These are phyloP conservation scores for Debaryomyces sp. DNA, from an alignment of 1,139 yeast genomes.

Conservation along the genomic window DNA sequence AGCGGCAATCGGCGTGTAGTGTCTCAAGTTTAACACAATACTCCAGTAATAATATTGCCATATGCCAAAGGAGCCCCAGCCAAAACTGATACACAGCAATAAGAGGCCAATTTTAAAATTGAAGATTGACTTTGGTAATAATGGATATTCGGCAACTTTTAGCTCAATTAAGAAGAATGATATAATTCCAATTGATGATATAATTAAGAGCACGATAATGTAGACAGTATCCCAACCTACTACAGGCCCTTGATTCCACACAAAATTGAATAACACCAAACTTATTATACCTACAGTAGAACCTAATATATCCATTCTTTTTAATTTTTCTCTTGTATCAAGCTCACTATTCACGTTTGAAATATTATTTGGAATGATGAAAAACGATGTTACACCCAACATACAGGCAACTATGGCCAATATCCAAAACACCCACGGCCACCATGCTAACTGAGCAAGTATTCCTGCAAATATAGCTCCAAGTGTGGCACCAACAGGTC, in stretches of 20 bases:
- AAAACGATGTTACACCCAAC: slow-evolving; percentile 28
- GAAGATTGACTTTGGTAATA: slow-evolving; percentile 48
- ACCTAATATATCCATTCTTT: slow-evolving; percentile 47
- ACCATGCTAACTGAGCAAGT: slow-evolving; percentile 42
- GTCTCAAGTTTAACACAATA: slow-evolving; percentile 45
- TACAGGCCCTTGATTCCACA: slow-evolving; percentile 58
- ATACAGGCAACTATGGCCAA: slow-evolving; percentile 39
- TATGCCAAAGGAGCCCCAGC: slow-evolving; percentile 64
- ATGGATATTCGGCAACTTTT: slow-evolving; percentile 35
- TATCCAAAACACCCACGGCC: slow-evolving; percentile 59
- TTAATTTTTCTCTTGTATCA: slow-evolving; percentile 7
- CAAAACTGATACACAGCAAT: slow-evolving; percentile 39
- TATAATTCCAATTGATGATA: slow-evolving; percentile 39
- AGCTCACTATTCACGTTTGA: neutral
- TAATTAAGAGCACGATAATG: slow-evolving; percentile 44
- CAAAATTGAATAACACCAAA: slow-evolving; percentile 50
- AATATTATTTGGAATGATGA: slow-evolving; percentile 34
- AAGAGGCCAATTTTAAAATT: slow-evolving; percentile 40
- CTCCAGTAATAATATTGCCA: slow-evolving; percentile 51
- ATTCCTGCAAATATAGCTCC: slow-evolving; percentile 54
- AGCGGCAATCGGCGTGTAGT: slow-evolving; percentile 45
- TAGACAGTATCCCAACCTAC: slow-evolving; percentile 53
- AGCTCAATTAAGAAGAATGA: slow-evolving; percentile 36
- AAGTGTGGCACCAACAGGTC: slow-evolving; percentile 56
- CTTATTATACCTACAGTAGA: slow-evolving; percentile 50